Percentiles rank a stretch among this genome's conserved stretches.
These are phyloP conservation scores for Periconia sp. DNA, from an alignment of 2,329 filamentous ascomycete species.

Conservation along the genomic window DNA sequence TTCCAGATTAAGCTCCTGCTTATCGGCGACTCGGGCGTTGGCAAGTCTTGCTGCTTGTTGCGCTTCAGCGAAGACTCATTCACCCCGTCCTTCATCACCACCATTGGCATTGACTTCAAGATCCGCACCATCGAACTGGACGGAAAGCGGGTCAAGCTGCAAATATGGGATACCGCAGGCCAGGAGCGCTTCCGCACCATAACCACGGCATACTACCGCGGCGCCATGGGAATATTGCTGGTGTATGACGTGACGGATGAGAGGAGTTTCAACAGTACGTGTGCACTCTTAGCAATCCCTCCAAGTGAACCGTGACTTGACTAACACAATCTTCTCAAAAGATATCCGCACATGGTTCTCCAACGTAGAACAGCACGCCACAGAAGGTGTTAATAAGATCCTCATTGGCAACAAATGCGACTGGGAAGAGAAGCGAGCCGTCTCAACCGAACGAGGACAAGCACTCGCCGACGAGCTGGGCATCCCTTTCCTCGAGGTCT, in stretches of 20 bases:
- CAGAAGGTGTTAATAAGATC: conserved; percentile 99
- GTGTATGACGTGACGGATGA: conserved; percentile 99
- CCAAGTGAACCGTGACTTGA: conserved; percentile 6
- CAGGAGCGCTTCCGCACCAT: conserved; percentile 99
- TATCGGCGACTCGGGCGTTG: conserved; percentile 94
- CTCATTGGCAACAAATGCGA: conserved; percentile 99
- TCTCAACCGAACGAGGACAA: conserved; percentile 91
- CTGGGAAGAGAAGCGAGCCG: conserved; percentile 98
- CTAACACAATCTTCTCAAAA: conserved; percentile 47
- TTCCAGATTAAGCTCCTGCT: conserved; percentile 90
- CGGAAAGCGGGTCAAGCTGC: conserved; percentile 97
- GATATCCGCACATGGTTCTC: conserved; percentile 99
- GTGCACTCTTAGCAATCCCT: neutral
- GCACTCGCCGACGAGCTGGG: conserved; percentile 92
- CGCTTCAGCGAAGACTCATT: conserved; percentile 98
- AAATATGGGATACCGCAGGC: conserved; percentile 99
- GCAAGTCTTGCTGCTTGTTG: conserved; percentile 95
- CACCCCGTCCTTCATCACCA: conserved; percentile 97
- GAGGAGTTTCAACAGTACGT: conserved; percentile 89
- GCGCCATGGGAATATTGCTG: conserved; percentile 95
- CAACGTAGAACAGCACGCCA: conserved; percentile 97
- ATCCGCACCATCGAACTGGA: conserved; percentile 98
- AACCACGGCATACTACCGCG: conserved; percentile 97
- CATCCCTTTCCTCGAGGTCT: conserved; percentile 97
- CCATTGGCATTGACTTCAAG: conserved; percentile 99